Evolutionary conservation across 2,329 filamentous ascomycete species (phyloP).

Genomic region (Sporothrix curviconia): DNA sequence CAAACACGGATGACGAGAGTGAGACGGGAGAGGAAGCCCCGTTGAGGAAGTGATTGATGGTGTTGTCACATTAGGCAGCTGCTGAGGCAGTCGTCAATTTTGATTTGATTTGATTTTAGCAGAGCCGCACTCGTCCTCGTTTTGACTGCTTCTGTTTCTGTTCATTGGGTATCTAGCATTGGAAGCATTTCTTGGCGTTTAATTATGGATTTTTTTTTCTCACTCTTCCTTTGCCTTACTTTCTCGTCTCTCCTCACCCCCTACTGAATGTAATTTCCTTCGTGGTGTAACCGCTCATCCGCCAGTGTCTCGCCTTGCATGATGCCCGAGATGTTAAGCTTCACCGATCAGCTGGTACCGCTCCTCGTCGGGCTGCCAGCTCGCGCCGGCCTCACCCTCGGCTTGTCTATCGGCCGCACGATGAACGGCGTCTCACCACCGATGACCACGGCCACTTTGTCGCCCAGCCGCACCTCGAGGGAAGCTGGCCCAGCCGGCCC

Average conservation of each 20-base stretch:
- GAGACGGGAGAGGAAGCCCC: not conserved
- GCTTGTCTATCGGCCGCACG: not conserved
- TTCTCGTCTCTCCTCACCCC: not conserved
- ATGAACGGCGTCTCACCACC: conserved; percentile 3
- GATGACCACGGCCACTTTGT: not conserved
- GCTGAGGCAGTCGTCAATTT: conserved; percentile 1
- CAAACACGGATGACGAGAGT: not conserved
- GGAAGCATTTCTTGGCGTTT: not conserved
- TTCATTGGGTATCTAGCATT: not conserved
- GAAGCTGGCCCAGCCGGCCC: not conserved
- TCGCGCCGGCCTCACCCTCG: too few relatives aligned
- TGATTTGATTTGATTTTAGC: not conserved
- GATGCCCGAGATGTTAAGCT: not conserved
- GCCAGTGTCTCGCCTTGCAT: not conserved
- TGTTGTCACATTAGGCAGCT: not conserved
- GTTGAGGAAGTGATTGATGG: not conserved
- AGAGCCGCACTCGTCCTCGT: not conserved
- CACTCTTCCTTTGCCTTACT: not conserved
- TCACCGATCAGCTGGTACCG: not conserved
- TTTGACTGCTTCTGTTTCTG: not conserved
- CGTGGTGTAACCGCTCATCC: not conserved
- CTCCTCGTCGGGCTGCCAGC: not conserved
- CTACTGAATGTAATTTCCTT: not conserved
- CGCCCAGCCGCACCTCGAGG: not conserved
- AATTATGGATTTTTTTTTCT: not conserved